Evolutionary conservation across 2,329 filamentous ascomycete species (phyloP).

Genomic region (Lachnellula occidentalis): DNA sequence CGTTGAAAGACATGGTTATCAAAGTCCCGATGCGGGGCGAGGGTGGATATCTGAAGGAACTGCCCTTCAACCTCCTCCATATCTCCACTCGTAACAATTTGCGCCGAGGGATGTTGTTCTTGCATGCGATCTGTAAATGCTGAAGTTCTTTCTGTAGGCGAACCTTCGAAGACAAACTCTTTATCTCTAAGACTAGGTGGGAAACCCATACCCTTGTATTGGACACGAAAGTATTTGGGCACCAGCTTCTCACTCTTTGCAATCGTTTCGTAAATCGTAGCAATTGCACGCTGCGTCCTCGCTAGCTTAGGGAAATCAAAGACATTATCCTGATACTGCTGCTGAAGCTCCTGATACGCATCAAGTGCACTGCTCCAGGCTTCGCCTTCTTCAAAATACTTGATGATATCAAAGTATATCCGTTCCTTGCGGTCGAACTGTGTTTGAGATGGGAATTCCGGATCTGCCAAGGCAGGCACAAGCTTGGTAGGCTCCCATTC

Average conservation of each 20-base stretch:
- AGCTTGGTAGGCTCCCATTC: constrained; percentile 75
- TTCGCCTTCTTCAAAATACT: constrained; percentile 88
- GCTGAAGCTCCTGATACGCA: constrained; percentile 83
- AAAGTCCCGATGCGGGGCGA: constrained; percentile 78
- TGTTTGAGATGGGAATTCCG: constrained; percentile 74
- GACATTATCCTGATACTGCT: constrained; percentile 83
- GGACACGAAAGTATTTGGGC: constrained; percentile 86
- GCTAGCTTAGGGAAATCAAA: constrained; percentile 93
- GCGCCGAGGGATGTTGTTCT: constrained; percentile 79
- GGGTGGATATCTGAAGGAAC: constrained; percentile 74
- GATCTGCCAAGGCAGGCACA: constrained; percentile 63
- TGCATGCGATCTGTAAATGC: constrained; percentile 90
- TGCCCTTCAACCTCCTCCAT: constrained; percentile 85
- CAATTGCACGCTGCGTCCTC: constrained; percentile 82
- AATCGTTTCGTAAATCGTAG: constrained; percentile 84
- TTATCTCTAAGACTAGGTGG: constrained; percentile 77
- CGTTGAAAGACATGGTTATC: constrained; percentile 81
- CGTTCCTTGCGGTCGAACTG: constrained; percentile 90
- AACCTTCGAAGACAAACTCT: constrained; percentile 86
- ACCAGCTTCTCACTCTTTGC: constrained; percentile 72
- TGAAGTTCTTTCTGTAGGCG: constrained; percentile 67
- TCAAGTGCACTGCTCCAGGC: constrained; percentile 85
- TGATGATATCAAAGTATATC: constrained; percentile 92
- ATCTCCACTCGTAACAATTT: constrained; percentile 66
- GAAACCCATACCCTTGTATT: constrained; percentile 86